Conservation (phyloP, 306 rosid genomes). For the Pterocarpus macrocarpus region DNA sequence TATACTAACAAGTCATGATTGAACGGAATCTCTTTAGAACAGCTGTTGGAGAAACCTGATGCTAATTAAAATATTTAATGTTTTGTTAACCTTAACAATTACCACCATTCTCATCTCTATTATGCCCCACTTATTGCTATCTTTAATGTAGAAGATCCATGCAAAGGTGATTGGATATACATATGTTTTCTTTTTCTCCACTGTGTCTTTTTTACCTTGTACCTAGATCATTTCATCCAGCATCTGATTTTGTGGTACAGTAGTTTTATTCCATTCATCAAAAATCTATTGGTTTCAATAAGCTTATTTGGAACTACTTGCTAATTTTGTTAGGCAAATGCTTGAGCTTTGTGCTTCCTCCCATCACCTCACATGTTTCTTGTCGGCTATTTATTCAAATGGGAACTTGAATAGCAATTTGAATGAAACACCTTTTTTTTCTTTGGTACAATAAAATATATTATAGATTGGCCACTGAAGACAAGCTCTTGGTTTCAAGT, state of each 20-base stretch:
- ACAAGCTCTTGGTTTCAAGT: constrained; percentile 35
- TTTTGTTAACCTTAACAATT: constrained; percentile 34
- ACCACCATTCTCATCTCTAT: constrained; percentile 42
- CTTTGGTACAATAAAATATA: constrained; percentile 6
- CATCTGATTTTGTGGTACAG: constrained; percentile 52
- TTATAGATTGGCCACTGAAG: background rate
- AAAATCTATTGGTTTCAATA: constrained; percentile 28
- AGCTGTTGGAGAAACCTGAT: constrained; percentile 42
- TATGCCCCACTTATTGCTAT: constrained; percentile 43
- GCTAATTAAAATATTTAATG: constrained; percentile 33
- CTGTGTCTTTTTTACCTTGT: constrained; percentile 41
- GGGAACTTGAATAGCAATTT: constrained; percentile 43
- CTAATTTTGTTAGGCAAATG: constrained; percentile 45
- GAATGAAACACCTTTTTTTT: constrained; percentile 6
- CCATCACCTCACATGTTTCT: constrained; percentile 58
- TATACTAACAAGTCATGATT: constrained; percentile 52
- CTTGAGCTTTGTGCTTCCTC: constrained; percentile 54
- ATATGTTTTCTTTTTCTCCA: background rate
- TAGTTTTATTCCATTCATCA: constrained; percentile 53
- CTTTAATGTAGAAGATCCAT: constrained; percentile 45
- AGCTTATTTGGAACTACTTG: constrained; percentile 23
- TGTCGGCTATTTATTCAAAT: constrained; percentile 51
- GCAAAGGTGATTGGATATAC: constrained; percentile 42
- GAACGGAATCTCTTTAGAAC: constrained; percentile 55
- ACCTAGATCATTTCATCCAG: constrained; percentile 60